phyloP scores from a whole-genome alignment of 2,329 filamentous ascomycete species.

The Penicillium sp. region DNA sequence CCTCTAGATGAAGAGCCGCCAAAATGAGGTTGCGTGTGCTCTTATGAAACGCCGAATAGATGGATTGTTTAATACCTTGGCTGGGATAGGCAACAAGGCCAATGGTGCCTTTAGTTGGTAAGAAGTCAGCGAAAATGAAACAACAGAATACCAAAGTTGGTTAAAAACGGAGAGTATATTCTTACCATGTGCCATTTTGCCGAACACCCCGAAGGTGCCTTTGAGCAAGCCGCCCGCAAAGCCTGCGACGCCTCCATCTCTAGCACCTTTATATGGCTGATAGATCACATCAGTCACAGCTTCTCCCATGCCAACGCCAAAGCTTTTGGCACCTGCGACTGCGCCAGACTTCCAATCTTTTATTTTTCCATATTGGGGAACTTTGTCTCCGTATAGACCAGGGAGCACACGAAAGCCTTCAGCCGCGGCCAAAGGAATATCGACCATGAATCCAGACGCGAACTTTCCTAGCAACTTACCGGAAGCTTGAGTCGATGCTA shows the following conservation, averaged over 20 bases:
- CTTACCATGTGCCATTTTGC: background rate
- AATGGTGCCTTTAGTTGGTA: background rate
- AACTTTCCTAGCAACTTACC: slow-evolving; percentile 29
- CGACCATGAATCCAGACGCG: slow-evolving; percentile 33
- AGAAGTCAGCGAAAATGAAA: background rate
- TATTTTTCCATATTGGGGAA: slow-evolving; percentile 33
- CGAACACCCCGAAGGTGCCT: slow-evolving; percentile 19
- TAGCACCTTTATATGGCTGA: slow-evolving; percentile 33
- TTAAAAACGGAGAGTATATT: no score
- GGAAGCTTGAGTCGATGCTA: slow-evolving; percentile 7
- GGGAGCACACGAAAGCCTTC: slow-evolving; percentile 40
- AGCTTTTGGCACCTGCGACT: slow-evolving; percentile 34
- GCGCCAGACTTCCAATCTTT: slow-evolving; percentile 37
- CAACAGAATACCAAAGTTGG: no score
- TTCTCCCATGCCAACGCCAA: slow-evolving; percentile 34
- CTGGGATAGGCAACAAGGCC: background rate
- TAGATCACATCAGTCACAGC: slow-evolving; percentile 34
- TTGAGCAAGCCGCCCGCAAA: slow-evolving; percentile 38
- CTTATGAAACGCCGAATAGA: background rate
- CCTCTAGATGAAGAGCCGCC: background rate
- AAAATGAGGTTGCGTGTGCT: background rate
- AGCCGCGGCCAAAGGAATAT: slow-evolving; percentile 38
- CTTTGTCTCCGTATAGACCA: slow-evolving; percentile 38
- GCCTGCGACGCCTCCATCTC: slow-evolving; percentile 34
- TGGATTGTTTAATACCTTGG: background rate